Conservation (phyloP, 495 filamentous ascomycete genomes). For the Pseudotulostoma volvatum region DNA sequence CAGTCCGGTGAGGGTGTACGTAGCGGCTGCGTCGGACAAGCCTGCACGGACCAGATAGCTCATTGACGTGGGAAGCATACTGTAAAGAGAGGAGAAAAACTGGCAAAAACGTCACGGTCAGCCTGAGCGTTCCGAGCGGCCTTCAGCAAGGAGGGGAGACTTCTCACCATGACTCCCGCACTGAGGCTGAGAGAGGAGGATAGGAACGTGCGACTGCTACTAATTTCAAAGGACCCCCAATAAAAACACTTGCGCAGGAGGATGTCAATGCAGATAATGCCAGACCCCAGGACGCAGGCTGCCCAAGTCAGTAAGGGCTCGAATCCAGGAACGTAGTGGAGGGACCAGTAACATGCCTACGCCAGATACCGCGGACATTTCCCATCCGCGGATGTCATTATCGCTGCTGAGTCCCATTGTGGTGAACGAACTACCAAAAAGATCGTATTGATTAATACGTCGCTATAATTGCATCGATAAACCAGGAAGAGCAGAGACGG, state of each 20-base stretch:
- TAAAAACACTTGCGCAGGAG: constrained; percentile 53
- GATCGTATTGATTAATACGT: too few species aligned
- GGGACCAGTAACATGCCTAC: constrained; percentile 35
- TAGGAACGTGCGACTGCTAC: constrained; percentile 75
- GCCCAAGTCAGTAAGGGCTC: constrained; percentile 5
- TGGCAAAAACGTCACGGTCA: constrained; percentile 16
- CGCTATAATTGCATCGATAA: too few species aligned
- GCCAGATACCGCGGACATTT: constrained; percentile 75
- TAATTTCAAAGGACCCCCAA: constrained; percentile 65
- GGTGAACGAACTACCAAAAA: too few species aligned
- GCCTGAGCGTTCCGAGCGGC: background rate
- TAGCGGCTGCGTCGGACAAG: constrained; percentile 46
- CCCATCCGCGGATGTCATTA: constrained; percentile 87
- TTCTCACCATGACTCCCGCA: constrained; percentile 95
- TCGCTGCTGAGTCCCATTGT: constrained; percentile 25
- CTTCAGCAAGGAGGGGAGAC: constrained; percentile 3
- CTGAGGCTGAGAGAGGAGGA: constrained; percentile 80
- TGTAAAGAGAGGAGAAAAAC: constrained; percentile 87
- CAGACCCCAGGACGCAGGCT: constrained; percentile 71
- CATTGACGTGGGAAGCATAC: constrained; percentile 78
- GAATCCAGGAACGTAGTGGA: background rate
- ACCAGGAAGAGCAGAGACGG: too few species aligned
- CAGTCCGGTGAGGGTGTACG: constrained; percentile 55
- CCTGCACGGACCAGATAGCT: constrained; percentile 54
- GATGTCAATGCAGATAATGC: constrained; percentile 75